Evolutionary conservation across 1,284 basidiomycete genomes (phyloP).

Genomic region (Sphaerobolus stellatus): DNA sequence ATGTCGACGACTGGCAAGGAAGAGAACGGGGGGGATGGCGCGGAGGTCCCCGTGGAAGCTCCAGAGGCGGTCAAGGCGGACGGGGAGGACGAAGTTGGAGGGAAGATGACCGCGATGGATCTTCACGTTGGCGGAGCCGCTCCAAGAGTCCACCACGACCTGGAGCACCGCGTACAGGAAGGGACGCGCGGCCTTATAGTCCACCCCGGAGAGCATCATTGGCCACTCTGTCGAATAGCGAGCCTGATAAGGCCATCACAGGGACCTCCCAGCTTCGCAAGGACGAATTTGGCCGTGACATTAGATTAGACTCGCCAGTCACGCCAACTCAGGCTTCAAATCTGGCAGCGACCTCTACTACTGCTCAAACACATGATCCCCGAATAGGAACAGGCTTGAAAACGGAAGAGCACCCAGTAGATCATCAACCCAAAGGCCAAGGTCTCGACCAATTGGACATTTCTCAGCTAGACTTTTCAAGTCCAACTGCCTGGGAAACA

Average conservation of each 20-base stretch:
- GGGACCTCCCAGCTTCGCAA: constrained; percentile 42
- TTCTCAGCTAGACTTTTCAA: constrained; percentile 65
- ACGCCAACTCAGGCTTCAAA: constrained; percentile 27
- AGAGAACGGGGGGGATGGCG: constrained; percentile 35
- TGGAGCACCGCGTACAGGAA: constrained; percentile 28
- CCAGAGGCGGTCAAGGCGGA: constrained; percentile 45
- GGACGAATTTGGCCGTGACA: constrained; percentile 81
- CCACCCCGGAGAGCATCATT: constrained; percentile 49
- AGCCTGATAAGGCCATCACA: constrained; percentile 19
- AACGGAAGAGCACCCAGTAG: constrained; percentile 21
- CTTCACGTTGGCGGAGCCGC: constrained; percentile 52
- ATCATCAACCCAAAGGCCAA: neutral
- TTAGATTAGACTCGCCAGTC: constrained; percentile 52
- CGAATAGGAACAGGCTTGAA: constrained; percentile 33
- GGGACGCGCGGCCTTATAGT: constrained; percentile 54
- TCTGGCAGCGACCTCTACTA: constrained; percentile 34
- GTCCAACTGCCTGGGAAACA: constrained; percentile 68
- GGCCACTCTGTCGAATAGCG: constrained; percentile 24
- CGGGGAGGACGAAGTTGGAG: constrained; percentile 24
- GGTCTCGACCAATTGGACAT: constrained; percentile 69
- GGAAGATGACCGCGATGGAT: constrained; percentile 44
- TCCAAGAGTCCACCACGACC: constrained; percentile 63
- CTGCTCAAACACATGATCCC: constrained; percentile 42
- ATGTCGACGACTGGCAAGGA: constrained; percentile 41
- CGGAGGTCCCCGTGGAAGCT: constrained; percentile 46